Base-by-base conservation (phyloP, 306 rosid species). In the Lathyrus oleraceus region DNA sequence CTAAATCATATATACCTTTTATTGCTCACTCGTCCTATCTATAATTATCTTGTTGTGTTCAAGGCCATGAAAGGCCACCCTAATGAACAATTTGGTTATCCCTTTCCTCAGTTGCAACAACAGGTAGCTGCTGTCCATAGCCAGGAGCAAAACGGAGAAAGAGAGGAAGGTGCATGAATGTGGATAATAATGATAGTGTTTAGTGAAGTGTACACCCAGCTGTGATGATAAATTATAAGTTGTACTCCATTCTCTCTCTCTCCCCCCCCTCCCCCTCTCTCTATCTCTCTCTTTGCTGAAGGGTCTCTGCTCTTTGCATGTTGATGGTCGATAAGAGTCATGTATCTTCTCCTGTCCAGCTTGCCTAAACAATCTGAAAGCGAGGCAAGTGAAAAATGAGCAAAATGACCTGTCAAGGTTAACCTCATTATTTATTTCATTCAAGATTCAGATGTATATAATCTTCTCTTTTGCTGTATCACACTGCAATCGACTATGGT, bases 41-140 rank as follows among this genome's bases (percentile, higher is more conserved):
- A 51, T 19, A 5, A 51, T 5, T 19, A 25, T 51, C 13, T 51
- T 51, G 21, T 51, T 23, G 3, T 14, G 28, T 51, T 19, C 25
- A 19, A 51, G 58, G 28, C 28, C 28, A 51, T 51, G 28, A 51
- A 51, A 51, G 28, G 28, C 14, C 28, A 20, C 52, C 58, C 54
- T 54, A 65, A 52, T 43, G 44, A n/a, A 65, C 36, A 8, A 65
- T 51, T 76, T 45, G 65, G 51, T 72, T 76, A 56, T 79, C 32
- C 5, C 61, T 45, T 70, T 61, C 25, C 61, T 67, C 95, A 95
- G 99, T 82, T 95, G 84, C 92, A 91, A 78, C 95, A 83, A 68
- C 99, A 85, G 86, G 79, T 95, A 61, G 71, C 67, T 52, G 73
- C 87, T 12, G 40, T 70, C 56, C 85, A 78, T 39, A 69, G 77